phyloP scores from a whole-genome alignment of 129 eudicot genomes.

The Ambrosia artemisiifolia region DNA sequence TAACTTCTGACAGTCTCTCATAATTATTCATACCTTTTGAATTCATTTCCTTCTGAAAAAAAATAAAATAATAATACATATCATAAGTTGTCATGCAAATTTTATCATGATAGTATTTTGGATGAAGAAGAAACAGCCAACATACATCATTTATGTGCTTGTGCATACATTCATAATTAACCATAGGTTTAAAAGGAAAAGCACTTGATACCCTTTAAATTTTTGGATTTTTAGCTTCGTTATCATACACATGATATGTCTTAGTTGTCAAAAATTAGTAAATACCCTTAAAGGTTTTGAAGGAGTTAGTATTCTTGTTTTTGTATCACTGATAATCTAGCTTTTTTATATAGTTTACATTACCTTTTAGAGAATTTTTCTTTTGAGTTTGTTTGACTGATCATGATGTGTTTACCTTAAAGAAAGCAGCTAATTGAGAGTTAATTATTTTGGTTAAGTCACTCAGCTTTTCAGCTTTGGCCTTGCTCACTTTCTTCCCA shows the following conservation, averaged over 20 bases:
- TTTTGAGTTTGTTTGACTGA: not conserved
- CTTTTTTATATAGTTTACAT: not conserved
- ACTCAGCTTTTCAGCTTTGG: conserved; percentile 50
- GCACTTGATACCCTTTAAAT: no score
- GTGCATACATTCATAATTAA: conserved; percentile 4
- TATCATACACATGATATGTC: not conserved
- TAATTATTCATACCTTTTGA: conserved; percentile 58
- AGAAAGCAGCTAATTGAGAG: conserved; percentile 45
- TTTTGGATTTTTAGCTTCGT: not conserved
- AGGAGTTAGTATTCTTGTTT: not conserved
- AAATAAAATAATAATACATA: no score
- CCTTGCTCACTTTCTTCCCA: conserved; percentile 32
- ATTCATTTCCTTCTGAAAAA: conserved; percentile 64
- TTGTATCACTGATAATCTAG: not conserved
- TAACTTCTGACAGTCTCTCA: conserved; percentile 78
- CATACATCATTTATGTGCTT: not conserved
- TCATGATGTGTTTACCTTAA: conserved; percentile 22
- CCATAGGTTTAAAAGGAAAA: not conserved
- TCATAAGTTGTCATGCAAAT: not conserved
- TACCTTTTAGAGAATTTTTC: not conserved
- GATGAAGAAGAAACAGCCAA: not conserved
- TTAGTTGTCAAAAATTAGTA: not conserved
- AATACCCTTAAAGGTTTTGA: not conserved
- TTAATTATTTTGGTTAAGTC: conserved; percentile 31
- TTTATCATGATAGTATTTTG: not conserved